Evolutionary conservation across 257 asterid species (phyloP).

Genomic region (Schizonepeta tenuifolia): DNA sequence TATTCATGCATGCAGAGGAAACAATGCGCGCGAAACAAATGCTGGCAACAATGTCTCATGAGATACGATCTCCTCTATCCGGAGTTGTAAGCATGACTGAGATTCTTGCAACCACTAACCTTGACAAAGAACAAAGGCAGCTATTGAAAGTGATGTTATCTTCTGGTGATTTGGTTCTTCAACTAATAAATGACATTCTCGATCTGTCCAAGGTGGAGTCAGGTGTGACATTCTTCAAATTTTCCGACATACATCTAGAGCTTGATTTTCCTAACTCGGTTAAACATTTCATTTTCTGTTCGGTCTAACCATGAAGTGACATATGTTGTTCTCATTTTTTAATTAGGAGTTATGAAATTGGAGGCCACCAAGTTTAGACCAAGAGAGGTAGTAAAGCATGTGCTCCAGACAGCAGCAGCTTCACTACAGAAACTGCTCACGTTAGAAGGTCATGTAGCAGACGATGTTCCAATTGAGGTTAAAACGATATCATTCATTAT

Average conservation of each 20-base stretch:
- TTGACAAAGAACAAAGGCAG: conserved; percentile 82
- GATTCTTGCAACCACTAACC: conserved; percentile 77
- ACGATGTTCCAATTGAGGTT: conserved; percentile 90
- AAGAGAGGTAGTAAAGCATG: conserved; percentile 92
- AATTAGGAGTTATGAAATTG: conserved; percentile 82
- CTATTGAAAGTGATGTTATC: conserved; percentile 50
- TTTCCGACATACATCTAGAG: neutral
- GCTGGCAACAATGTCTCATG: conserved; percentile 98
- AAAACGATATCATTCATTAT: neutral
- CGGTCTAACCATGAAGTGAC: conserved; percentile 1
- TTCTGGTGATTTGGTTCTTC: conserved; percentile 61
- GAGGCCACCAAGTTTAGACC: conserved; percentile 94
- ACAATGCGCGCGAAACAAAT: conserved; percentile 94
- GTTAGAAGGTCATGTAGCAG: conserved; percentile 83
- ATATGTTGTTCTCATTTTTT: neutral
- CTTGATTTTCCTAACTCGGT: neutral
- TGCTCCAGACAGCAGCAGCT: conserved; percentile 90
- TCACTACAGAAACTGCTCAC: conserved; percentile 74
- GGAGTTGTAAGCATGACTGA: conserved; percentile 96
- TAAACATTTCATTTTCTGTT: neutral
- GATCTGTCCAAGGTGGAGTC: conserved; percentile 85
- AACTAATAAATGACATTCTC: conserved; percentile 84
- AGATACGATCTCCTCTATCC: conserved; percentile 89
- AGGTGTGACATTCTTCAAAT: conserved; percentile 47
- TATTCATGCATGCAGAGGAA: conserved; percentile 60